These are phyloP conservation scores for Henckelia pumila DNA, from an alignment of 257 asterid genomes.

Conservation along the genomic window DNA sequence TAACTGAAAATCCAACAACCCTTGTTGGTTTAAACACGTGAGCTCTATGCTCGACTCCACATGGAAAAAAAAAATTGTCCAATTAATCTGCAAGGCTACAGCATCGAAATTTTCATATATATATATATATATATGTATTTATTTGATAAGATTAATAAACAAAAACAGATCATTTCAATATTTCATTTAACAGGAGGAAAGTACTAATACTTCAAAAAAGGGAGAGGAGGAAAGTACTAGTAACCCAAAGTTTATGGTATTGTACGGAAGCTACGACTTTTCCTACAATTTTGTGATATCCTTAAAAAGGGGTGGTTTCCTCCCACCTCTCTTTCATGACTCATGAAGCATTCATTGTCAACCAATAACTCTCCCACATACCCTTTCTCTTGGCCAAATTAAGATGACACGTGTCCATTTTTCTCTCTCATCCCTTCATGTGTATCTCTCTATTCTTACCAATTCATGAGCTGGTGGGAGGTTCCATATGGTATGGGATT, in stretches of 20 bases:
- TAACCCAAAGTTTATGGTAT: background rate
- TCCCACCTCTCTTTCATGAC: background rate
- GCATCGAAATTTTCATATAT: no score
- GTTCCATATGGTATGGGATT: slow-evolving; percentile 55
- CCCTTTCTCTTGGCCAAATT: background rate
- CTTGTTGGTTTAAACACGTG: no score
- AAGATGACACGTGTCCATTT: slow-evolving; percentile 1
- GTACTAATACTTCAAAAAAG: no score
- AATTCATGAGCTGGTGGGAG: slow-evolving; percentile 62
- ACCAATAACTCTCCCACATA: background rate
- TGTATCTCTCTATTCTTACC: slow-evolving; percentile 7
- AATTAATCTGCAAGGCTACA: no score
- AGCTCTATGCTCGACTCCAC: no score
- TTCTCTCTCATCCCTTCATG: slow-evolving; percentile 8
- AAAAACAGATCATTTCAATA: no score
- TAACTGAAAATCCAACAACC: no score
- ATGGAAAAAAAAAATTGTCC: no score
- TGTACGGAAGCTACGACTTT: background rate
- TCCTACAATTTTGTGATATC: background rate
- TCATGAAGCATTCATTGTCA: background rate
- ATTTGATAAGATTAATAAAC: no score
- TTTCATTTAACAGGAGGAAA: background rate
- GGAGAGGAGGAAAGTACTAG: background rate
- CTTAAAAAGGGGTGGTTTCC: background rate
- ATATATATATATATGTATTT: no score